phyloP scores from a whole-genome alignment of 805 yeast genomes.

The Candida vaughaniae region DNA sequence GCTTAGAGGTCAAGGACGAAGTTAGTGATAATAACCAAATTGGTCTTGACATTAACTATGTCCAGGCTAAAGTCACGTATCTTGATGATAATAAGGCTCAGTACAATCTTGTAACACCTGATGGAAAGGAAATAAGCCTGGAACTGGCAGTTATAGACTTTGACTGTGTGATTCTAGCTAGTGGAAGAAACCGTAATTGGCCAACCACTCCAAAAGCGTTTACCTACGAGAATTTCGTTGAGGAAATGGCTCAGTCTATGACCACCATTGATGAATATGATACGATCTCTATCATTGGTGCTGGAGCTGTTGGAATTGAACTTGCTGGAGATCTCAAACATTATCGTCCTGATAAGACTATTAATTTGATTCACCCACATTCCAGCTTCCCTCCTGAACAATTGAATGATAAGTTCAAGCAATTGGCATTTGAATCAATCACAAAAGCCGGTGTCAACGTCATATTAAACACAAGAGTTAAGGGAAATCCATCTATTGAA shows the following conservation, averaged over 20 bases:
- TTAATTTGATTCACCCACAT: conserved; percentile 41
- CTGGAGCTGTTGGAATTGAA: conserved; percentile 45
- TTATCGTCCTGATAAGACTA: conserved; percentile 29
- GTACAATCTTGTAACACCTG: conserved; percentile 20
- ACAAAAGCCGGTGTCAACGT: conserved; percentile 27
- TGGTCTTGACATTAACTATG: conserved; percentile 16
- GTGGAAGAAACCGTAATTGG: conserved; percentile 53
- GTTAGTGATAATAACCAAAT: conserved; percentile 5
- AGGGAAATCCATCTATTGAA: conserved; percentile 5
- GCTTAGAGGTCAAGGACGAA: not conserved
- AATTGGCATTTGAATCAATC: conserved; percentile 25
- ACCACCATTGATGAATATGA: conserved; percentile 31
- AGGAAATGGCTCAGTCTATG: conserved; percentile 41
- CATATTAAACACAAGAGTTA: conserved; percentile 30
- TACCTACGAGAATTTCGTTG: conserved; percentile 32
- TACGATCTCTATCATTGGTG: conserved; percentile 43
- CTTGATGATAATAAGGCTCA: conserved; percentile 26
- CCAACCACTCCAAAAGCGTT: conserved; percentile 52
- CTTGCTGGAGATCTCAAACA: conserved; percentile 41
- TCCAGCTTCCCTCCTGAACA: conserved; percentile 38
- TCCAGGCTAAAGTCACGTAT: conserved; percentile 34
- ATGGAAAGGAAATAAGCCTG: conserved; percentile 1
- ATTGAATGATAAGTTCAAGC: conserved; percentile 27
- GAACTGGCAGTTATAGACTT: conserved; percentile 25
- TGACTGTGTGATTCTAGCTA: conserved; percentile 48